Evolutionary conservation across 306 rosid species (phyloP).

Genomic region (Clitoria ternatea): DNA sequence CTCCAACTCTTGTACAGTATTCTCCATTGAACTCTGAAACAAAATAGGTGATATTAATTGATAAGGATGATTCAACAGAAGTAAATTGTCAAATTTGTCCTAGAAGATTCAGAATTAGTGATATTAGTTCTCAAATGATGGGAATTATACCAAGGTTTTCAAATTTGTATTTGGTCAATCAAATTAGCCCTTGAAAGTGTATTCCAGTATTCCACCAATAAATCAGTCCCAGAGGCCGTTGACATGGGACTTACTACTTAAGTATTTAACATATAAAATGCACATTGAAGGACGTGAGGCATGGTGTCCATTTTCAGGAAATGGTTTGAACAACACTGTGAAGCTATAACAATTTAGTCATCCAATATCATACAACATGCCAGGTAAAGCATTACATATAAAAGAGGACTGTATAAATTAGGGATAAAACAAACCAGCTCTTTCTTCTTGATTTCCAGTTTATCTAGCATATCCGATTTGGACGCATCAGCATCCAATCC

Average conservation of each 20-base stretch:
- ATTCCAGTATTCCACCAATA: too few species aligned
- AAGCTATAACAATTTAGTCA: not conserved
- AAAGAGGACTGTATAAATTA: not conserved
- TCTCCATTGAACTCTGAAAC: constrained; percentile 66
- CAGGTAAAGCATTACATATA: not conserved
- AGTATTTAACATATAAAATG: too few species aligned
- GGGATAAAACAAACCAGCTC: constrained; percentile 53
- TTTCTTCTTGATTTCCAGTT: constrained; percentile 70
- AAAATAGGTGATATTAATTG: not conserved
- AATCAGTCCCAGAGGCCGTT: too few species aligned
- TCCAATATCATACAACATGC: not conserved
- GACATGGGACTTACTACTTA: too few species aligned
- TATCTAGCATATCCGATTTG: constrained; percentile 41
- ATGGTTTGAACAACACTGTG: too few species aligned
- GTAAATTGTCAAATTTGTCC: not conserved
- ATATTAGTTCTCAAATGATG: not conserved
- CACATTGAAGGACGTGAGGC: too few species aligned
- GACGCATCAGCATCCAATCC: constrained; percentile 43
- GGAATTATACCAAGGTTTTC: not conserved
- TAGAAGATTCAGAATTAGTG: not conserved
- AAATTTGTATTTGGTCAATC: not conserved
- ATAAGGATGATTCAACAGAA: not conserved
- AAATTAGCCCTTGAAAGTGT: not conserved
- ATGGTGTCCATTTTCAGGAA: too few species aligned
- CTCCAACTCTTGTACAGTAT: constrained; percentile 50